Conservation (phyloP, 2,329 filamentous ascomycete species). For the Beauveria varroae region DNA sequence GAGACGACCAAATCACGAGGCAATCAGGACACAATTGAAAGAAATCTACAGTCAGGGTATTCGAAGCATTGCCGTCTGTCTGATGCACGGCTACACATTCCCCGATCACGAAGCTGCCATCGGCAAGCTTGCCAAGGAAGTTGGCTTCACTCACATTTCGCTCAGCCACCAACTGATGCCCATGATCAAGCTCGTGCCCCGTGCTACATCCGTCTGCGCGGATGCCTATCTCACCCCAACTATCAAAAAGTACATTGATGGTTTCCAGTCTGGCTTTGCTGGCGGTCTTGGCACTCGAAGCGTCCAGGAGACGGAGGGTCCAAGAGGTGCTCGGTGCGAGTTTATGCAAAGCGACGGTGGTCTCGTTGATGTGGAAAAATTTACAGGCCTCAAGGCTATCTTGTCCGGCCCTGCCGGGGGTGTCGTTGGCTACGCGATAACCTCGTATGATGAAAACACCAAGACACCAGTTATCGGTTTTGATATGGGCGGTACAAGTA, state of each 20-base stretch:
- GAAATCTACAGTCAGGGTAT: constrained; percentile 59
- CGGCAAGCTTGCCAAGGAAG: constrained; percentile 66
- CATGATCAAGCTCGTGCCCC: constrained; percentile 37
- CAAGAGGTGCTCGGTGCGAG: constrained; percentile 73
- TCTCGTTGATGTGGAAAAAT: constrained; percentile 66
- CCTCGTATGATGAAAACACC: constrained; percentile 77
- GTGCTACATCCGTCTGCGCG: constrained; percentile 35
- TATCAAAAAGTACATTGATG: constrained; percentile 47
- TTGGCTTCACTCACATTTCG: constrained; percentile 70
- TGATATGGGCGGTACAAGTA: constrained; percentile 92
- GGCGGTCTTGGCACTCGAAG: constrained; percentile 72
- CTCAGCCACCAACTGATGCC: constrained; percentile 34
- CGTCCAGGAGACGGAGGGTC: constrained; percentile 57
- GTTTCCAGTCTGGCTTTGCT: constrained; percentile 73
- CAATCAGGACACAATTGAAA: constrained; percentile 52
- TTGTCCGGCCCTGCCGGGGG: constrained; percentile 87
- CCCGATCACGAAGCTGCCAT: constrained; percentile 76
- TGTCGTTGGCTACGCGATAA: constrained; percentile 86
- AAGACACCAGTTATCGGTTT: constrained; percentile 87
- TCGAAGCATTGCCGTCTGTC: constrained; percentile 75
- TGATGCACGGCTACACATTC: constrained; percentile 91
- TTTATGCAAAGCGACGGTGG: constrained; percentile 90
- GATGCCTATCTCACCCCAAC: constrained; percentile 38
- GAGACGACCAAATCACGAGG: constrained; percentile 46
- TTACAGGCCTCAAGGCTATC: constrained; percentile 79